Conservation (phyloP, 1,139 yeast genomes). For the Geotrichum europaeum region DNA sequence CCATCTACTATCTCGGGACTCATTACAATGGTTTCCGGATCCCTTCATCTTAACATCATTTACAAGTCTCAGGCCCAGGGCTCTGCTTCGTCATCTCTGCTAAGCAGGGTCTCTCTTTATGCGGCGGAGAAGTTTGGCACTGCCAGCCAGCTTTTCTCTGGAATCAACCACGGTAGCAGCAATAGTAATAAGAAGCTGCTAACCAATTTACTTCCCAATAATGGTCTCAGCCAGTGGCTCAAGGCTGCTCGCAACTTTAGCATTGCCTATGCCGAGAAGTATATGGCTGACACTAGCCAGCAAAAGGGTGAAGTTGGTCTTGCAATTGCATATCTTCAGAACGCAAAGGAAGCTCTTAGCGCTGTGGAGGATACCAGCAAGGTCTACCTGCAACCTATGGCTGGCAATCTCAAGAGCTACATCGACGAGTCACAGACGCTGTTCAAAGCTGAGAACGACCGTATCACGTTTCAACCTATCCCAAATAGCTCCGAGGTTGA, state of each 20-base stretch:
- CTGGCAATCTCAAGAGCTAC: slow-evolving; percentile 14
- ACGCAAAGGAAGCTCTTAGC: slow-evolving; percentile 13
- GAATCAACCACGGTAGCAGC: background rate
- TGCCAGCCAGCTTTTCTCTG: slow-evolving; percentile 24
- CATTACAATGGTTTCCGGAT: slow-evolving; percentile 28
- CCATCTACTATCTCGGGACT: slow-evolving; percentile 27
- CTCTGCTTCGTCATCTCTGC: slow-evolving; percentile 27
- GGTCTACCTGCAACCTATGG: slow-evolving; percentile 8
- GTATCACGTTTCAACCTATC: slow-evolving; percentile 32
- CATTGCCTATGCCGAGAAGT: slow-evolving; percentile 30
- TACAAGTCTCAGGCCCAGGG: slow-evolving; percentile 26
- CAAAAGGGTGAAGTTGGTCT: slow-evolving; percentile 29
- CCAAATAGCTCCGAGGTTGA: slow-evolving; percentile 28
- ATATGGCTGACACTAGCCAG: slow-evolving; percentile 31
- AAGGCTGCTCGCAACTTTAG: slow-evolving; percentile 27
- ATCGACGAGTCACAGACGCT: slow-evolving; percentile 20
- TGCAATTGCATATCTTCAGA: slow-evolving; percentile 29
- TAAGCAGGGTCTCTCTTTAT: slow-evolving; percentile 32
- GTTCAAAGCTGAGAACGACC: slow-evolving; percentile 31
- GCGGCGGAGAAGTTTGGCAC: slow-evolving; percentile 33
- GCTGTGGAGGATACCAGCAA: slow-evolving; percentile 12
- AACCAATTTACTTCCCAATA: slow-evolving; percentile 1
- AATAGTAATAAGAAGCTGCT: slow-evolving; percentile 1
- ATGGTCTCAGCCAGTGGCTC: slow-evolving; percentile 26
- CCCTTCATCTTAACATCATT: slow-evolving; percentile 30